These are phyloP conservation scores for Penicillium nordicum DNA, from an alignment of 2,329 filamentous ascomycete genomes.

Conservation along the genomic window DNA sequence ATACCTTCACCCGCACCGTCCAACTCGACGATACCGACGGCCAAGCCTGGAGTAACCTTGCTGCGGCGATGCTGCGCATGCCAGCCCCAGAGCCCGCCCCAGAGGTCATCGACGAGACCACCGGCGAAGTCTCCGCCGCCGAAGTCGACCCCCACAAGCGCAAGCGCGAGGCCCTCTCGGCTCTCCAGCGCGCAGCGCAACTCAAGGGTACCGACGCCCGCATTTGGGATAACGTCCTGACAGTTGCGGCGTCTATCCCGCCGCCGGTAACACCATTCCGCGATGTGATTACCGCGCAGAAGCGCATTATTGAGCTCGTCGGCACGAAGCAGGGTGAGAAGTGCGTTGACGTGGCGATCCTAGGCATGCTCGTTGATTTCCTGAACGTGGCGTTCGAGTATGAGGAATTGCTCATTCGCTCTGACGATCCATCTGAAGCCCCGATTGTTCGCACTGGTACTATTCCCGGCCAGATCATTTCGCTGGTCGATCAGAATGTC, in stretches of 20 bases:
- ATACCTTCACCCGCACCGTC: constrained; percentile 80
- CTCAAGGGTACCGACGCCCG: constrained; percentile 83
- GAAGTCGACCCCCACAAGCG: constrained; percentile 56
- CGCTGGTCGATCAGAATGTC: constrained; percentile 70
- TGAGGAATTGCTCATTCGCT: constrained; percentile 35
- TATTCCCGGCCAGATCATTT: constrained; percentile 52
- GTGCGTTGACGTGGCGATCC: constrained; percentile 70
- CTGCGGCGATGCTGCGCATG: constrained; percentile 68
- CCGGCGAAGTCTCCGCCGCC: constrained; percentile 17
- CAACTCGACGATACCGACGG: constrained; percentile 84
- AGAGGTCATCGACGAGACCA: constrained; percentile 29
- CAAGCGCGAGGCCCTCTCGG: constrained; percentile 71
- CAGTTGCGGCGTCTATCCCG: constrained; percentile 71
- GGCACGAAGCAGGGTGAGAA: constrained; percentile 65
- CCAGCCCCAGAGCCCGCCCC: constrained; percentile 33
- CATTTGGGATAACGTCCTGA: constrained; percentile 96
- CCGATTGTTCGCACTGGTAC: constrained; percentile 53
- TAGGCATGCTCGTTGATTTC: constrained; percentile 70
- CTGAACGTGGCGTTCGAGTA: constrained; percentile 53
- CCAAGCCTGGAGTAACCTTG: constrained; percentile 91
- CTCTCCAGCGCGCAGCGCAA: constrained; percentile 80
- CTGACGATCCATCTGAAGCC: constrained; percentile 32
- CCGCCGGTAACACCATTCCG: constrained; percentile 64
- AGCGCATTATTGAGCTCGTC: constrained; percentile 71
- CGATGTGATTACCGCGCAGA: constrained; percentile 73